phyloP scores from a whole-genome alignment of 257 asterid species.

The Thymus mandschuricus region DNA sequence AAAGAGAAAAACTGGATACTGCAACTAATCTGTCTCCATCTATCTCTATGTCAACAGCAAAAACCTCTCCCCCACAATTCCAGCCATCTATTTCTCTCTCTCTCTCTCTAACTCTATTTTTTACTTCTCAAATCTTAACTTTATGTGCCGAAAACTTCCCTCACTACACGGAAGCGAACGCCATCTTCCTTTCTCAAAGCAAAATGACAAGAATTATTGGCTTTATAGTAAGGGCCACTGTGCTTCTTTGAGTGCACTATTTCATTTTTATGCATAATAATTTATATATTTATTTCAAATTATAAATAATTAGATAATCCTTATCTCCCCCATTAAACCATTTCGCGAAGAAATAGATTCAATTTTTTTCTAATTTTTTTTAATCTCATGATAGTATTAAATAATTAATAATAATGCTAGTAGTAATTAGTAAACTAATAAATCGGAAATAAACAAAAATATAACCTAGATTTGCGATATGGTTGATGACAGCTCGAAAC shows the following conservation, averaged over 20 bases:
- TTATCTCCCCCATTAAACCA: constrained; percentile 24
- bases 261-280: constrained; percentile 14
- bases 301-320: constrained; percentile 3
- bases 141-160: constrained; percentile 26
- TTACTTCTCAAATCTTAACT: constrained; percentile 23
- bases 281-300: no score
- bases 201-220: constrained; percentile 40
- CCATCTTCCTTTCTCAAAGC: constrained; percentile 35
- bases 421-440: neutral
- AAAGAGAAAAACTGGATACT: constrained; percentile 14
- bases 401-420: neutral
- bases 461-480: constrained; percentile 53
- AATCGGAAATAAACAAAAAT: constrained; percentile 29
- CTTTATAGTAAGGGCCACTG: constrained; percentile 35
- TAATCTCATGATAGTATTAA: neutral
- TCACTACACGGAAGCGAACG: constrained; percentile 29
- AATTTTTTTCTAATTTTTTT: neutral
- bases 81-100: neutral
- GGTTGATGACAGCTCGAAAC: constrained; percentile 61
- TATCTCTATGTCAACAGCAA: constrained; percentile 23
- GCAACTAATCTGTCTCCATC: constrained; percentile 30
- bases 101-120: neutral
- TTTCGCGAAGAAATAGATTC: constrained; percentile 2
- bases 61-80: constrained; percentile 4
- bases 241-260: constrained; percentile 25